Conservation (phyloP, 495 filamentous ascomycete species). For the Neurospora sp. region DNA sequence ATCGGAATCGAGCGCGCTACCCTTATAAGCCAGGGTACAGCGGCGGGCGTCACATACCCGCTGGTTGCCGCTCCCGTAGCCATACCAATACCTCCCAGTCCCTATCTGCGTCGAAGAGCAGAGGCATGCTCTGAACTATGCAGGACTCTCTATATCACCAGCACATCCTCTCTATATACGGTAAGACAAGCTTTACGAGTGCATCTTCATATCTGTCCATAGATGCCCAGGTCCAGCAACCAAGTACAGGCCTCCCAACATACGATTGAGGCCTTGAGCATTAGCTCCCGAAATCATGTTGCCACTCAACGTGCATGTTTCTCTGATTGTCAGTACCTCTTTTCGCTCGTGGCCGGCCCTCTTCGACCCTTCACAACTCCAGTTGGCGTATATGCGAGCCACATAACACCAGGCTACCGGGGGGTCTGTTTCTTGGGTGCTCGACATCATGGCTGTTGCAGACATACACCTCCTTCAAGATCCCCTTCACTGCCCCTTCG, state of each 20-base stretch:
- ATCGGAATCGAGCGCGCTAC: neutral
- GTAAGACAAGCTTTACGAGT: slow-evolving; percentile 26
- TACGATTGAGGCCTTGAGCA: neutral
- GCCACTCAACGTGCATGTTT: neutral
- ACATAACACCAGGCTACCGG: neutral
- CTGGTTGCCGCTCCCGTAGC: neutral
- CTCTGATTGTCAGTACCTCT: neutral
- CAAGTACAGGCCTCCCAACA: neutral
- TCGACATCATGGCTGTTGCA: neutral
- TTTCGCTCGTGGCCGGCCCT: neutral
- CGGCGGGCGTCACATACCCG: neutral
- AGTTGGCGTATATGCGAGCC: neutral
- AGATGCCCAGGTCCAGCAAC: neutral
- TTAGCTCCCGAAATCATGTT: neutral
- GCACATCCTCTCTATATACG: slow-evolving; percentile 24
- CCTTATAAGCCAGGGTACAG: neutral
- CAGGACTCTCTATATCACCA: slow-evolving; percentile 17
- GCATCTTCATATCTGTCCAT: slow-evolving; percentile 1
- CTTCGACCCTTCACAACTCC: neutral
- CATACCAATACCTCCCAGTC: neutral
- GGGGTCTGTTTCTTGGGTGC: neutral
- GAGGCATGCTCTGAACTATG: slow-evolving; percentile 1
- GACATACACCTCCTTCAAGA: neutral
- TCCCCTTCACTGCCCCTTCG: neutral
- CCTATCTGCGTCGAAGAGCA: neutral